A percentile compares a stretch with the other conserved stretches of the same genome.
Evolutionary conservation across 2,329 filamentous ascomycete genomes (phyloP).

Genomic region (Colletotrichum somersetense): DNA sequence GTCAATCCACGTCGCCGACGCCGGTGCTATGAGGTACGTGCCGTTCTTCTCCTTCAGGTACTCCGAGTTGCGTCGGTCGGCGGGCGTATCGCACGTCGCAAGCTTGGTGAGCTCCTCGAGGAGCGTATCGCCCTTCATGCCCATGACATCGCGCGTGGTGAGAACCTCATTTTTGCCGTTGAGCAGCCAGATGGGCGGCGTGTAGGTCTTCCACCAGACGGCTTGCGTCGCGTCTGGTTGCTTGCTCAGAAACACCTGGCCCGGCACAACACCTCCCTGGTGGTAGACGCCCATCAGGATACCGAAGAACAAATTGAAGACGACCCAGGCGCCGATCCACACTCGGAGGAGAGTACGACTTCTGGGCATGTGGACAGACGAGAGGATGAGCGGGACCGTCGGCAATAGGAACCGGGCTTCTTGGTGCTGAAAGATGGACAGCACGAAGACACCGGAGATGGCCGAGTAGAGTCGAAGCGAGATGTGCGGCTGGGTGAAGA

Average conservation of each 20-base stretch:
- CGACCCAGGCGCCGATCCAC: slow-evolving; percentile 74
- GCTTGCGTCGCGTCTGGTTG: slow-evolving; percentile 77
- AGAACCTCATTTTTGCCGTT: slow-evolving; percentile 81
- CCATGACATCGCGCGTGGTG: slow-evolving; percentile 80
- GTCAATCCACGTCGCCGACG: slow-evolving; percentile 78
- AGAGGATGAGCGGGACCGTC: slow-evolving; percentile 80
- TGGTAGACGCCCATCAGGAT: slow-evolving; percentile 85
- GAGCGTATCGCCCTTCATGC: slow-evolving; percentile 72
- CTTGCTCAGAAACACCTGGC: slow-evolving; percentile 79
- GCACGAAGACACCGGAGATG: slow-evolving; percentile 75
- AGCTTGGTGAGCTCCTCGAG: slow-evolving; percentile 69
- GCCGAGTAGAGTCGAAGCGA: slow-evolving; percentile 79
- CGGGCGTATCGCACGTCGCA: slow-evolving; percentile 73
- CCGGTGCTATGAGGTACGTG: slow-evolving; percentile 79
- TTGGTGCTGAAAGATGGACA: slow-evolving; percentile 83
- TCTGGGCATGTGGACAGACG: slow-evolving; percentile 76
- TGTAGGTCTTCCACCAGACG: slow-evolving; percentile 90
- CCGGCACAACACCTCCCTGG: slow-evolving; percentile 82
- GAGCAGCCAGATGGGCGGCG: slow-evolving; percentile 83
- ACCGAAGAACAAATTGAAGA: slow-evolving; percentile 77
- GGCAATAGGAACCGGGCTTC: slow-evolving; percentile 84
- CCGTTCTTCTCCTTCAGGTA: slow-evolving; percentile 72
- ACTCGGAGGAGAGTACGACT: slow-evolving; percentile 61
- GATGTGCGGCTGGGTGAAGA: slow-evolving; percentile 69
- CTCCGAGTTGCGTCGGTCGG: slow-evolving; percentile 66